Evolutionary conservation across 2,329 filamentous ascomycete species (phyloP).

Genomic region (Cladosporium cucumerinum): DNA sequence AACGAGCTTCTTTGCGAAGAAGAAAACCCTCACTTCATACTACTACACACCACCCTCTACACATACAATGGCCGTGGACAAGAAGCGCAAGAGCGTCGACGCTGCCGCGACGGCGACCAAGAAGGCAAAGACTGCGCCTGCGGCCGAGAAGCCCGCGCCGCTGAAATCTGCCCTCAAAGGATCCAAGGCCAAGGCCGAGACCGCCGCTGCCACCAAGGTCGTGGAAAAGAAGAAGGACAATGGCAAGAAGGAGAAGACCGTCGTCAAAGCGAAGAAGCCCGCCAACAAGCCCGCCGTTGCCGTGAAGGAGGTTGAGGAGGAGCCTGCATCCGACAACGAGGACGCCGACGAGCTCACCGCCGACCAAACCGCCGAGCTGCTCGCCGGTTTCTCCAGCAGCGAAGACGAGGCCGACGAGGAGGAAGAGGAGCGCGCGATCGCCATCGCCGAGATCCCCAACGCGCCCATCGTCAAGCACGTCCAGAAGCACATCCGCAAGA

Average conservation of each 20-base stretch:
- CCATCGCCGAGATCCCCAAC: constrained; percentile 78
- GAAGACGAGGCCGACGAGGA: constrained; percentile 44
- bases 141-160: constrained; percentile 30
- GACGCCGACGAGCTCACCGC: constrained; percentile 30
- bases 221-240: constrained; percentile 10
- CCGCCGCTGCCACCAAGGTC: constrained; percentile 1
- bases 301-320: constrained; percentile 11
- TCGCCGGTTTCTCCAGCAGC: constrained; percentile 51
- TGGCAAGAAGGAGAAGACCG: constrained; percentile 14
- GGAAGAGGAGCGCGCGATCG: constrained; percentile 75
- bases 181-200: constrained; percentile 18
- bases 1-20: constrained; percentile 17
- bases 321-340: constrained; percentile 20
- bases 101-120: constrained; percentile 31
- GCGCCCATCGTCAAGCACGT: constrained; percentile 32
- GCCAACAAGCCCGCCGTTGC: constrained; percentile 19
- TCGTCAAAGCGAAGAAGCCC: constrained; percentile 16
- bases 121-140: constrained; percentile 34
- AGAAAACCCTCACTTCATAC: constrained; percentile 9
- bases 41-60: neutral
- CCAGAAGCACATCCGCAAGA: constrained; percentile 44
- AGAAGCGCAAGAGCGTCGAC: constrained; percentile 38
- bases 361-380: constrained; percentile 50
- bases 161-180: constrained; percentile 35
- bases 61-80: constrained; percentile 30